Base-by-base conservation (phyloP, 139 green algal genomes). In the Protoeuglena noctilucae region DNA sequence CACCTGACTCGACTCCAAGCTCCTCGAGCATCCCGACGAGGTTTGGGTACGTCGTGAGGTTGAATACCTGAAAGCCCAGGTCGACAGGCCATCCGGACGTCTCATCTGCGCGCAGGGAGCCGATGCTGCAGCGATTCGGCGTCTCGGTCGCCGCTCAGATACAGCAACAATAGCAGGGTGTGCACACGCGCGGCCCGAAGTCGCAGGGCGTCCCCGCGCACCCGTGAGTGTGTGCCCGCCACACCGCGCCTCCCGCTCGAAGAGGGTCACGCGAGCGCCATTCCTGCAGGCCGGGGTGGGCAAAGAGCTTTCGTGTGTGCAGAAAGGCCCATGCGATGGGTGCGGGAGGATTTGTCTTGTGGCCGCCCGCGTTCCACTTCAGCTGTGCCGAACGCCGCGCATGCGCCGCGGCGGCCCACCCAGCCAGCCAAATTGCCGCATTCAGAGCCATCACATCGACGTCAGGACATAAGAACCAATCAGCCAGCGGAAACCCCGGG, bases 11-110 rank as follows among this genome's bases (percentile, higher is more conserved):
- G 2, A 97, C 85, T 9, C 76, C 79, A 24, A 96, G 68, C 39
- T 63, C 65, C 6, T 95, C 84, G 53, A 97, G 72, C 31, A 95
- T 83, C 0, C 75, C 83, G 26, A 94, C 72, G 22, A 97, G 47
- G 70, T 97, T 73, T 0, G 87, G 87, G 55, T 97, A 97, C 4
- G 85, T 97, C 16, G 85, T 94, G 24, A 95, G 62, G 61, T 94
- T 94, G 72, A 79, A 93, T 1, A 94, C 83, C 73, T 95, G 93
- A 57, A 97, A 95, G 16, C 89, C 89, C 3, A 97, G 61, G 62
- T 96, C 87, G 0, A 95, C 79, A 0, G 79, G 73, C 34, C 71
- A 77, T 1, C 63, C 58, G 0, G 54, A 64, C 1, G 64, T 73
- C n/a, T n/a, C n/a, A n/a, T n/a, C n/a, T n/a, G n/a, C n/a, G n/a